Conservation (phyloP, 768 basidiomycete species). For the Leccinellum rugosiceps region DNA sequence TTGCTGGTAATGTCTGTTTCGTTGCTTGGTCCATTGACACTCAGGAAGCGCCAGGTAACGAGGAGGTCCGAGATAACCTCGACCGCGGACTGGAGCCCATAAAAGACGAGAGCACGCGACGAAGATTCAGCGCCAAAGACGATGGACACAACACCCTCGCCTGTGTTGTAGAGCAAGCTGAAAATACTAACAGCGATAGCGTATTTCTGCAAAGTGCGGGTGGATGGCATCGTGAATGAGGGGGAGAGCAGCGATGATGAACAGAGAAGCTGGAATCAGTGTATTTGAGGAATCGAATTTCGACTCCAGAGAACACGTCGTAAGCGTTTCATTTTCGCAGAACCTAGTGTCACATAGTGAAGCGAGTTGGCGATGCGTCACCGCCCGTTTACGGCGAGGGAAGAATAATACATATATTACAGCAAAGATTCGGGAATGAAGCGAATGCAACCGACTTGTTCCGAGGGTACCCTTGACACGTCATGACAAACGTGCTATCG, state of each 20-base stretch:
- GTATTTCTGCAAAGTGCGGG: conserved; percentile 27
- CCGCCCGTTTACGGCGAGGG: too few relatives aligned
- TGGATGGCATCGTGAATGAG: conserved; percentile 16
- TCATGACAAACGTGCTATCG: not conserved
- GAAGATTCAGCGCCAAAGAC: conserved; percentile 43
- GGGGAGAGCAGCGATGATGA: not conserved
- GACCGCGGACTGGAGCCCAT: conserved; percentile 46
- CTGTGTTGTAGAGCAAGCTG: conserved; percentile 38
- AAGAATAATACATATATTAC: too few relatives aligned
- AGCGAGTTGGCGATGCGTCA: not conserved
- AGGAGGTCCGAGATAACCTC: conserved; percentile 44
- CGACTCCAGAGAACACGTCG: not conserved
- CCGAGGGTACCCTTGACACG: not conserved
- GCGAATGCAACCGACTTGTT: not conserved
- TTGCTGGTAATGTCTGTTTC: conserved; percentile 14
- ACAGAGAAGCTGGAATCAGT: not conserved
- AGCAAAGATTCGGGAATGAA: too few relatives aligned
- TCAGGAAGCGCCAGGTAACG: conserved; percentile 44
- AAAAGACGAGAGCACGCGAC: conserved; percentile 45
- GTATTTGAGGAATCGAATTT: not conserved
- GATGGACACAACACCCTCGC: conserved; percentile 43
- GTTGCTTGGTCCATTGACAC: conserved; percentile 33
- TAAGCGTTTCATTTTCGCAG: not conserved
- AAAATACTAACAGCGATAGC: conserved; percentile 42
- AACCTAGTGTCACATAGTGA: not conserved